Base-by-base conservation (phyloP, 2,329 filamentous ascomycete species). In the Fusarium sp. region DNA sequence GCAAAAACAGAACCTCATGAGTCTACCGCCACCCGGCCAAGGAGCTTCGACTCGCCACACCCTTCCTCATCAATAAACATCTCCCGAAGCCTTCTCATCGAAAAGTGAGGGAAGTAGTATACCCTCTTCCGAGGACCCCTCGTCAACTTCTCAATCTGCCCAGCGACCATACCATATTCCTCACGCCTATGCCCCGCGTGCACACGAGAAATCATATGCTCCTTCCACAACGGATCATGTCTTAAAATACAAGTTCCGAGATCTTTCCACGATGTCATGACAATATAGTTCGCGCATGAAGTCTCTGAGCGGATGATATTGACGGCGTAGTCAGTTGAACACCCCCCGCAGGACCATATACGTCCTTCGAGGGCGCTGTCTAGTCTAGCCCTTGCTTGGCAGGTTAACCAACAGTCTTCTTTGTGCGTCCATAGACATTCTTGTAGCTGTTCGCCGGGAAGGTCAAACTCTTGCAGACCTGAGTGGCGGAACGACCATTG, bases 191-290 rank as follows among this genome's bases (percentile, higher is more conserved):
- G 50, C 1, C 18, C 14, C n/a, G 24, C 50, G 9, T 38, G 18
- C 12, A 10, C 3, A 22, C 14, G 32, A 17, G 11, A 13, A 7
- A 13, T 1, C 24, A 54, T 28, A 18, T 32, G 26, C 7, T 55
- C 18, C 11, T 15, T 20, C 58, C 58, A 61, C 10, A 22, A 5
- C 15, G 18, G 17, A 22, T 61, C 48, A 1, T 10, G 4, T 8
- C 36, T 13, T 7, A 6, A 4, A 3, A 15, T 3, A 22, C 58
- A 26, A 8, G 18, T 9, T 5, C 48, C 48, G 1, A 61, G 28
- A 2, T 61, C 28, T n/a, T 61, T 61, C 58, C 58, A 61, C 8
- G 47, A 42, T 18, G 58, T 61, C 13, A 61, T 26, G 1, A 42
- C 18, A 1, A 42, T 14, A 2, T 55, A 56, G 1, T 61, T 61